phyloP scores from a whole-genome alignment of 2,329 filamentous ascomycete genomes.

The Penicillium sp. region DNA sequence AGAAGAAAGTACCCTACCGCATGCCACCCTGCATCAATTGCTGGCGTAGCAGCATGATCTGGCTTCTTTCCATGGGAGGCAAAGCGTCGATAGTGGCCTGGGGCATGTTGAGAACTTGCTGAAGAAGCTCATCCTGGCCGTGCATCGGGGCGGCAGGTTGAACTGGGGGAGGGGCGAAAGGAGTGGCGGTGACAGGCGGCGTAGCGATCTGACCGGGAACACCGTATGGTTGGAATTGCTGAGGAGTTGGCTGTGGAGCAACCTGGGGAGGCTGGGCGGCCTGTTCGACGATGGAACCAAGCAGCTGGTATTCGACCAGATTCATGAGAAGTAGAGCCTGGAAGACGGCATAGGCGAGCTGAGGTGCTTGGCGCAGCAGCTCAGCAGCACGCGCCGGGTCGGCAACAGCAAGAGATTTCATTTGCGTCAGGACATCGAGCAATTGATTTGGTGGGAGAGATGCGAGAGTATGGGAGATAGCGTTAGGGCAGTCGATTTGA shows the following conservation, averaged over 20 bases:
- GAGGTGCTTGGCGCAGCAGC: constrained; percentile 77
- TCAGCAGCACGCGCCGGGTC: constrained; percentile 79
- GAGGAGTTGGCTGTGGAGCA: constrained; percentile 31
- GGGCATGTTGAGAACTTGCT: constrained; percentile 71
- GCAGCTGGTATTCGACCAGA: constrained; percentile 73
- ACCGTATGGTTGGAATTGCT: constrained; percentile 32
- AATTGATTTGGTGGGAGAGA: constrained; percentile 80
- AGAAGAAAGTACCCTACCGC: constrained; percentile 19
- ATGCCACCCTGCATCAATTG: constrained; percentile 45
- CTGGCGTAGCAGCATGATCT: constrained; percentile 69
- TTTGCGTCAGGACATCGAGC: constrained; percentile 84
- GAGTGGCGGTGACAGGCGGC: constrained; percentile 41
- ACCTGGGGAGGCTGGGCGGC: constrained; percentile 37
- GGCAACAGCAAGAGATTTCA: constrained; percentile 77
- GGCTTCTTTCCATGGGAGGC: constrained; percentile 63
- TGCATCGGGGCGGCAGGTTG: constrained; percentile 39
- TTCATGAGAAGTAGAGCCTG: constrained; percentile 88
- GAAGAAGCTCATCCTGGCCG: constrained; percentile 64
- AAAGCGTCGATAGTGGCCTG: constrained; percentile 71
- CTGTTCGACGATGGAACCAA: constrained; percentile 69
- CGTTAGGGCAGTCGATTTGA: constrained; percentile 74
- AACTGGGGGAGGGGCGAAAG: constrained; percentile 40
- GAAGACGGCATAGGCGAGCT: constrained; percentile 89
- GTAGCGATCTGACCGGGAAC: constrained; percentile 44
- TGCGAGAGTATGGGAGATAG: constrained; percentile 82